Conservation (phyloP, 768 basidiomycete species). For the Leccinellum albellum region DNA sequence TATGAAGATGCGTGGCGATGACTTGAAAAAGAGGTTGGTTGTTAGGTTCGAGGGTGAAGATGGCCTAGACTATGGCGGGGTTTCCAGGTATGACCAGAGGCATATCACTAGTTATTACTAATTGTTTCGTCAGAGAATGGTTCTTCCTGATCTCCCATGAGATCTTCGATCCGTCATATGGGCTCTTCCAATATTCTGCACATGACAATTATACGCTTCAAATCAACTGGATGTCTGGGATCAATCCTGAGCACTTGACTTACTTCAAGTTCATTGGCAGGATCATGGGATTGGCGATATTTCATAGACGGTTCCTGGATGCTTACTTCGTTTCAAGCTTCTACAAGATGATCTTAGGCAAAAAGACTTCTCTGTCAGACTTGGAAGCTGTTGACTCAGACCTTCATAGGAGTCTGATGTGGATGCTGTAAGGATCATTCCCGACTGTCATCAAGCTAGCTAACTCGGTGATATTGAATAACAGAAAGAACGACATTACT, state of each 20-base stretch:
- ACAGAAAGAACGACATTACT: constrained; percentile 73
- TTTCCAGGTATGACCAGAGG: constrained; percentile 52
- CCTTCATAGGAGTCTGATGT: constrained; percentile 61
- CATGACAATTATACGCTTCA: constrained; percentile 80
- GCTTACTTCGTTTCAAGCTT: constrained; percentile 77
- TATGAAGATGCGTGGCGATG: constrained; percentile 73
- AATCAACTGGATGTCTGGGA: constrained; percentile 71
- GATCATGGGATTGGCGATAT: constrained; percentile 68
- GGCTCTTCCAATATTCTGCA: constrained; percentile 77
- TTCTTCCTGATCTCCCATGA: constrained; percentile 83
- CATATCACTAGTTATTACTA: neutral
- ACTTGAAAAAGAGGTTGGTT: constrained; percentile 67
- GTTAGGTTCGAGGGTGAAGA: constrained; percentile 79
- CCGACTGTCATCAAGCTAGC: neutral
- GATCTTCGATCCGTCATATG: constrained; percentile 79
- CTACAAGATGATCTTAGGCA: constrained; percentile 74
- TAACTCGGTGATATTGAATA: constrained; percentile 1
- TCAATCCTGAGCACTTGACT: constrained; percentile 73
- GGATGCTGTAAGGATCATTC: constrained; percentile 62
- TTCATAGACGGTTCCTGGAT: constrained; percentile 75
- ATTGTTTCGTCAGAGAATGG: constrained; percentile 58
- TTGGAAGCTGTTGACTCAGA: constrained; percentile 69
- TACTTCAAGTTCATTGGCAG: constrained; percentile 84
- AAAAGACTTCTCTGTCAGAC: constrained; percentile 57
- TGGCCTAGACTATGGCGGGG: constrained; percentile 75